Evolutionary conservation across 257 asterid genomes (phyloP).

Genomic region (Nyctanthes arbortristis): DNA sequence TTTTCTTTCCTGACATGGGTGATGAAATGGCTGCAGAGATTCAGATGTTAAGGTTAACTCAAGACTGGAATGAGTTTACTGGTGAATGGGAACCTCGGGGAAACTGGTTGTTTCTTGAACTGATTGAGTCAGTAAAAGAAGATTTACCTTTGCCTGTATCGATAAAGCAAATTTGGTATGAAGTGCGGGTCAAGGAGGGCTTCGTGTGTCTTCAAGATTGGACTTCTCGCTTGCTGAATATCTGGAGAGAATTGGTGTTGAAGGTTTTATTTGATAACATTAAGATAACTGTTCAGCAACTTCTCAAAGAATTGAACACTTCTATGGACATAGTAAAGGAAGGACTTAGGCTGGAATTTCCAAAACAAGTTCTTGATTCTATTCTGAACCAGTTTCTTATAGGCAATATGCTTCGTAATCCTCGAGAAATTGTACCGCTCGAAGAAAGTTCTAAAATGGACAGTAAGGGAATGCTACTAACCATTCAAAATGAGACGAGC

Average conservation of each 20-base stretch:
- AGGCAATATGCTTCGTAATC: conserved; percentile 24
- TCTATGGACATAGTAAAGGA: conserved; percentile 31
- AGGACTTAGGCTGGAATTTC: conserved; percentile 36
- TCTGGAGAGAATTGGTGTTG: conserved; percentile 58
- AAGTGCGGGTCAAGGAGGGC: conserved; percentile 48
- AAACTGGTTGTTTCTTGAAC: conserved; percentile 66
- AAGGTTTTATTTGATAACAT: conserved; percentile 52
- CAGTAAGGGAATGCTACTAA: conserved; percentile 15
- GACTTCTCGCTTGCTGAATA: conserved; percentile 41
- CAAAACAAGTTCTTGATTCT: conserved; percentile 23
- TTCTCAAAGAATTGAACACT: conserved; percentile 40
- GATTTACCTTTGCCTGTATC: conserved; percentile 60
- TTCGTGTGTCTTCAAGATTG: conserved; percentile 56
- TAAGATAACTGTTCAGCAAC: conserved; percentile 39
- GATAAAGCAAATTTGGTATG: conserved; percentile 90
- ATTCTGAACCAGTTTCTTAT: conserved; percentile 31
- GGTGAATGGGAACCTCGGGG: conserved; percentile 71
- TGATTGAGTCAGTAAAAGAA: conserved; percentile 56
- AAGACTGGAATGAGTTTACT: conserved; percentile 79
- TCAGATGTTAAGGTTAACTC: conserved; percentile 49
- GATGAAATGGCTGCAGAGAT: conserved; percentile 59
- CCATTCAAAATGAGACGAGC: conserved; percentile 20
- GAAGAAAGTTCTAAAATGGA: conserved; percentile 34
- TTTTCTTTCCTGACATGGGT: conserved; percentile 90
- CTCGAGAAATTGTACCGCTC: conserved; percentile 39